These are phyloP conservation scores for Coniochaeta sp. DNA, from an alignment of 2,329 filamentous ascomycete species.

Conservation along the genomic window DNA sequence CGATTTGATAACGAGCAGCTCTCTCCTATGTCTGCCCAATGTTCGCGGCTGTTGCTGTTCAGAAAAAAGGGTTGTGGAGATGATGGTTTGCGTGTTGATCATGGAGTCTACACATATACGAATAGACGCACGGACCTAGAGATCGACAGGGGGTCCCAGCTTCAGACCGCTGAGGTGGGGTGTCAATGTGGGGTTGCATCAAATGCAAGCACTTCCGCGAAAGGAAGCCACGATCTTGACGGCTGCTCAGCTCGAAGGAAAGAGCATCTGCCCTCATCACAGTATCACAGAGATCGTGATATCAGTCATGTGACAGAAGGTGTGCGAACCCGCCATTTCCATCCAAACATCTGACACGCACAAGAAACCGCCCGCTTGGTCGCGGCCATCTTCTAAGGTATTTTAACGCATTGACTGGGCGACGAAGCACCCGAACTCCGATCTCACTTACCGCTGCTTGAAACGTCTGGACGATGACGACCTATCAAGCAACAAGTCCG, in stretches of 20 bases:
- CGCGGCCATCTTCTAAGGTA: background rate
- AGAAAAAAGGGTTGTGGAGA: background rate
- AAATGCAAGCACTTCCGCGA: slow-evolving; percentile 7
- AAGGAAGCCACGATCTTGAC: background rate
- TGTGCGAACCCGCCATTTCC: background rate
- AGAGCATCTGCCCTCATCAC: background rate
- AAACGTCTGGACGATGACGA: background rate
- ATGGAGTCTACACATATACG: too few relatives aligned
- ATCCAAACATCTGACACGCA: background rate
- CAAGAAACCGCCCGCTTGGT: background rate
- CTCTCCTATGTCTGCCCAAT: background rate
- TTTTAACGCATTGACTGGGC: too few relatives aligned
- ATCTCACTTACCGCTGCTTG: slow-evolving; percentile 1
- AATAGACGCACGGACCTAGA: background rate
- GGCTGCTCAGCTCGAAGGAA: background rate
- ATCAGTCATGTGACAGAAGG: background rate
- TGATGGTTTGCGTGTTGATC: too few relatives aligned
- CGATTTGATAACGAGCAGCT: background rate
- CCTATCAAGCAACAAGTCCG: background rate
- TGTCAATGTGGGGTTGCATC: slow-evolving; percentile 5
- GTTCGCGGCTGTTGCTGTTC: background rate
- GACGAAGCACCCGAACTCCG: background rate
- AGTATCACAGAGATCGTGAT: too few relatives aligned
- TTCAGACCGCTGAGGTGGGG: background rate
- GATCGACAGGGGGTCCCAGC: background rate